Conservation (phyloP, 805 yeast genomes). For the Yarrowia yakushimensis region DNA sequence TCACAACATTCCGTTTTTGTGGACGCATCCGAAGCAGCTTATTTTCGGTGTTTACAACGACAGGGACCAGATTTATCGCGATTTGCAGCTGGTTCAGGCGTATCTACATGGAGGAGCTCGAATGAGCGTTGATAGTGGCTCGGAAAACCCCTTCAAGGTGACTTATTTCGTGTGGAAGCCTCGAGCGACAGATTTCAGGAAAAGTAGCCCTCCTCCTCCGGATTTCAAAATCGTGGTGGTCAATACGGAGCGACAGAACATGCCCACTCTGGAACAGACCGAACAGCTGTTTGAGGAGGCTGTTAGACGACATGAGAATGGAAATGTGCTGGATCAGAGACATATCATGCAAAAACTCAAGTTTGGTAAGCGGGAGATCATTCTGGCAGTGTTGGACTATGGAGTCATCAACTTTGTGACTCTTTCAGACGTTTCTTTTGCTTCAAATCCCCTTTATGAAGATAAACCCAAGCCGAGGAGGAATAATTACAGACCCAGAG, state of each 20-base stretch:
- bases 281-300: slow-evolving; percentile 36
- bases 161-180: slow-evolving; percentile 82
- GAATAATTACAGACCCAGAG: neutral
- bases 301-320: neutral
- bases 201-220: slow-evolving; percentile 62
- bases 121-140: neutral
- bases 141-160: slow-evolving; percentile 10
- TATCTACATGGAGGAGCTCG: slow-evolving; percentile 26
- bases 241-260: slow-evolving; percentile 39
- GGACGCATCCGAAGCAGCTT: neutral
- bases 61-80: slow-evolving; percentile 28
- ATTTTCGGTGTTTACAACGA: slow-evolving; percentile 17
- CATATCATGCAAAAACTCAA: slow-evolving; percentile 43
- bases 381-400: slow-evolving; percentile 69
- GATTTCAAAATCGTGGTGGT: slow-evolving; percentile 69
- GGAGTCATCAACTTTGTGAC: slow-evolving; percentile 67
- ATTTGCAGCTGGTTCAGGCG: slow-evolving; percentile 32
- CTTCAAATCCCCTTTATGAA: slow-evolving; percentile 19
- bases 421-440: slow-evolving; percentile 35
- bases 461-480: slow-evolving; percentile 9
- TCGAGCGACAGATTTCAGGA: slow-evolving; percentile 52
- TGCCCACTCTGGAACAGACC: slow-evolving; percentile 39
- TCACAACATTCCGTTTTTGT: slow-evolving; percentile 13
- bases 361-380: slow-evolving; percentile 50
- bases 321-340: slow-evolving; percentile 33